Evolutionary conservation across 306 rosid species (phyloP).

Genomic region (Hippophae rhamnoides): DNA sequence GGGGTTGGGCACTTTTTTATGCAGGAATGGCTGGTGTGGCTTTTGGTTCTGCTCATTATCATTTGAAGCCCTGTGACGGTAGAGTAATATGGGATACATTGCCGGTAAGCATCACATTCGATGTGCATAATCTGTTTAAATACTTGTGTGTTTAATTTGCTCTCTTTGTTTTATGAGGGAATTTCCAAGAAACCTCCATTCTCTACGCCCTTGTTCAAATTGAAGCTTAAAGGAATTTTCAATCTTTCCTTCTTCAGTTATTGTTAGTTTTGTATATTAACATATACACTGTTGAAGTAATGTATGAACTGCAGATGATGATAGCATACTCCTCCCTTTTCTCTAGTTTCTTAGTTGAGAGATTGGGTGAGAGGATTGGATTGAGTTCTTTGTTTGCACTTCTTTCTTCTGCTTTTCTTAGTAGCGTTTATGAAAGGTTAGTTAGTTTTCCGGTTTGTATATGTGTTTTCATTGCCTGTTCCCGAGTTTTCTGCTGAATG

Average conservation of each 20-base stretch:
- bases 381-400: slow-evolving; percentile 36
- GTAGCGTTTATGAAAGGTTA: slow-evolving; percentile 42
- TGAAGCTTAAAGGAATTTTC: not conserved
- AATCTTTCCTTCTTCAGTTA: not conserved
- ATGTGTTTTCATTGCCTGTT: slow-evolving; percentile 8
- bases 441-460: not conserved
- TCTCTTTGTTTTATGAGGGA: not conserved
- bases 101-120: slow-evolving; percentile 34
- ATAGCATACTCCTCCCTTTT: slow-evolving; percentile 49
- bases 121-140: slow-evolving; percentile 4
- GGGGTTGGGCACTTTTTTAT: slow-evolving; percentile 45
- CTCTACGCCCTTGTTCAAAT: not conserved
- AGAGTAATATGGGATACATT: slow-evolving; percentile 51
- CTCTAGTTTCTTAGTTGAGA: slow-evolving; percentile 47
- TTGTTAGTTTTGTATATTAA: no score
- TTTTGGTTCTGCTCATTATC: slow-evolving; percentile 60
- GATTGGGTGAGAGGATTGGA: slow-evolving; percentile 41
- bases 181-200: no score
- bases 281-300: not conserved
- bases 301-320: slow-evolving; percentile 49
- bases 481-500: slow-evolving; percentile 26
- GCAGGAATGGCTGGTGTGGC: slow-evolving; percentile 45
- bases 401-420: slow-evolving; percentile 28
- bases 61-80: slow-evolving; percentile 44
- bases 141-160: slow-evolving; percentile 7